Percentiles rank a stretch among this genome's conserved stretches.
Conservation (phyloP, 495 filamentous ascomycete species). For the Annulohypoxylon bovei region DNA sequence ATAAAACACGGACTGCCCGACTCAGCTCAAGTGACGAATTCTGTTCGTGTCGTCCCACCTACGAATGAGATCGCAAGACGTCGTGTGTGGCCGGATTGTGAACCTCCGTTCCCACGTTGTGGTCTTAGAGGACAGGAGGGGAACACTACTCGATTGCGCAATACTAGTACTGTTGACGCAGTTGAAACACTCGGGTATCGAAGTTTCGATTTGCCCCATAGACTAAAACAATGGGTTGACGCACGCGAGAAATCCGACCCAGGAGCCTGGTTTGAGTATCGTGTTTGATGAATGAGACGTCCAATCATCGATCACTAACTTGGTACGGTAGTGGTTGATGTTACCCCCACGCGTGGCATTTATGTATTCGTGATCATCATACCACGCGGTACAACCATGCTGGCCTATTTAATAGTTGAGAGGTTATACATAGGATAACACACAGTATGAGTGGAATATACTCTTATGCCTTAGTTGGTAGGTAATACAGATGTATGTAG, state of each 20-base stretch:
- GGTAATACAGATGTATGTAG: neutral
- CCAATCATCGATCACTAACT: neutral
- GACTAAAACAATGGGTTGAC: neutral
- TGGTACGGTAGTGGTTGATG: slow-evolving; percentile 18
- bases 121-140: neutral
- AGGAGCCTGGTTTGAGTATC: slow-evolving; percentile 23
- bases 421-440: neutral
- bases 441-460: neutral
- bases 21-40: neutral
- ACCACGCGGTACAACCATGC: neutral
- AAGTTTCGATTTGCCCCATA: slow-evolving; percentile 1
- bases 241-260: slow-evolving; percentile 32
- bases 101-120: neutral
- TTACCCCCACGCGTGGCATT: slow-evolving; percentile 16
- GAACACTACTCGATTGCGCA: slow-evolving; percentile 10
- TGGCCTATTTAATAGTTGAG: neutral
- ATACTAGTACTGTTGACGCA: neutral
- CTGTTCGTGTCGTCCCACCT: neutral
- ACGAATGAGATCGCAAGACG: neutral
- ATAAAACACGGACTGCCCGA: slow-evolving; percentile 4
- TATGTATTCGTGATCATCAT: slow-evolving; percentile 14
- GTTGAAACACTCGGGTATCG: slow-evolving; percentile 1
- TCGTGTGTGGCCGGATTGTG: neutral
- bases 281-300: neutral
- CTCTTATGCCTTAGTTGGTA: neutral